Evolutionary conservation across 441 rosid genomes (phyloP), one percentile per base, ranked within the genome.

Genomic region (Jatropha multifida): DNA sequence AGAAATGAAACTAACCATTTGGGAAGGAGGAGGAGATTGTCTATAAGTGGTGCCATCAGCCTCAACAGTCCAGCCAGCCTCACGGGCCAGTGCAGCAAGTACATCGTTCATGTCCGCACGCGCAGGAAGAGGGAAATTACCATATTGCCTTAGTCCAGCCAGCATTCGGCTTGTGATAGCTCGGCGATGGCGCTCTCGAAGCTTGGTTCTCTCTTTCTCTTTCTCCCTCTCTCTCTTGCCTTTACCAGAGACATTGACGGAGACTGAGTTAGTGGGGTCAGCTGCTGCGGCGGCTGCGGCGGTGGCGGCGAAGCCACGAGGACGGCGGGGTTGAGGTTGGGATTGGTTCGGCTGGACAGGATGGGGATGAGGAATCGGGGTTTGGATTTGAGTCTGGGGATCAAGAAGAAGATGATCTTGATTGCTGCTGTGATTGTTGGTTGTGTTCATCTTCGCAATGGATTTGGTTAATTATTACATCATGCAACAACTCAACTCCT

Each of bases 51-150:
- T 94, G 76, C 99, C 99, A 79, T 96, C 99, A 42, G 98, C 87
- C 74, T 93, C 96, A 80, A 96, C 99, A 76, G 92, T 94, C 99
- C 99, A 96, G 9, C 98, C 99, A 83, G 98, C 98, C 87, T 96
- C 98, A 69, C 97, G 92, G 4, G 99, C 99, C 74, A 96, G 80
- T 77, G 99, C 98, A 11, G 97, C 97, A 54, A 96, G 92, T 55
- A 96, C 99, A 81, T 96, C 99, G 68, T 96, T 96, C 65, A 94
- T 96, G 85, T 96, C 99, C 55, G 99, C 99, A 79, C 99, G 93
- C 15, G 94, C 98, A 67, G 97, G 90, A 12, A 96, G 93, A 62
- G 92, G 93, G 88, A 93, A 96, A 78, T 96, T 94, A 59, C 99
- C 98, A 76, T 94, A 97, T 85, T 92, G 92, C 76, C 98, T 81